Conservation (phyloP, 2,329 filamentous ascomycete genomes). For the Lachnellula suecica region DNA sequence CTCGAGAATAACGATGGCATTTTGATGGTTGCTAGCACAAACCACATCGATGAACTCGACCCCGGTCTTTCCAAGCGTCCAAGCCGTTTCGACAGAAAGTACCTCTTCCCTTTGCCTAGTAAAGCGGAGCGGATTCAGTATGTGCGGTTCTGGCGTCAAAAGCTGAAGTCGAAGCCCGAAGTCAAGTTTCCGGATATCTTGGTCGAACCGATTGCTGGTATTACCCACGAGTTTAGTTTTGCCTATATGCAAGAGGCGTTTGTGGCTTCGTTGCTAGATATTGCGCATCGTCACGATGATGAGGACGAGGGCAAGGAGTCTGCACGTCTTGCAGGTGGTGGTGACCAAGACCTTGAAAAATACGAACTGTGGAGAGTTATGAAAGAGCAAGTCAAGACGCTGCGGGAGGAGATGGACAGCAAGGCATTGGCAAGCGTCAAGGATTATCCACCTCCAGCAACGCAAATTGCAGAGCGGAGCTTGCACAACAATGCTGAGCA, state of each 20-base stretch:
- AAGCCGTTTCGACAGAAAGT: constrained; percentile 9
- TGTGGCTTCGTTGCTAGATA: constrained; percentile 6
- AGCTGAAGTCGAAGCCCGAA: constrained; percentile 4
- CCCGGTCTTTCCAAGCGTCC: constrained; percentile 8
- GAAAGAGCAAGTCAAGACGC: constrained; percentile 8
- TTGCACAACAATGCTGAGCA: not conserved
- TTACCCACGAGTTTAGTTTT: constrained; percentile 9
- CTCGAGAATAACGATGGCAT: constrained; percentile 9
- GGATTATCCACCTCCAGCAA: not conserved
- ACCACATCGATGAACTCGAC: constrained; percentile 5
- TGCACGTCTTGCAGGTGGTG: not conserved
- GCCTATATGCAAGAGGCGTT: constrained; percentile 10
- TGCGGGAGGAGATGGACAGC: constrained; percentile 6
- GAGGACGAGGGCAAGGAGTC: constrained; percentile 1
- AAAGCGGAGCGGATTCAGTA: constrained; percentile 5
- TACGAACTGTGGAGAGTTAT: constrained; percentile 7
- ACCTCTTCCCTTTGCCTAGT: constrained; percentile 5
- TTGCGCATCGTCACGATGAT: constrained; percentile 6
- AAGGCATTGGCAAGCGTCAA: not conserved
- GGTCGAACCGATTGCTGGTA: constrained; percentile 6
- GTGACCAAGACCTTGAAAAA: constrained; percentile 7
- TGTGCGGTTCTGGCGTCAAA: constrained; percentile 7
- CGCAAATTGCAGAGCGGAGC: not conserved
- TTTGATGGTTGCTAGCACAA: constrained; percentile 10
- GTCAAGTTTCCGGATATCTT: constrained; percentile 4